Conservation (phyloP, 23 red algal genomes). For the Agarophyton chilense region DNA sequence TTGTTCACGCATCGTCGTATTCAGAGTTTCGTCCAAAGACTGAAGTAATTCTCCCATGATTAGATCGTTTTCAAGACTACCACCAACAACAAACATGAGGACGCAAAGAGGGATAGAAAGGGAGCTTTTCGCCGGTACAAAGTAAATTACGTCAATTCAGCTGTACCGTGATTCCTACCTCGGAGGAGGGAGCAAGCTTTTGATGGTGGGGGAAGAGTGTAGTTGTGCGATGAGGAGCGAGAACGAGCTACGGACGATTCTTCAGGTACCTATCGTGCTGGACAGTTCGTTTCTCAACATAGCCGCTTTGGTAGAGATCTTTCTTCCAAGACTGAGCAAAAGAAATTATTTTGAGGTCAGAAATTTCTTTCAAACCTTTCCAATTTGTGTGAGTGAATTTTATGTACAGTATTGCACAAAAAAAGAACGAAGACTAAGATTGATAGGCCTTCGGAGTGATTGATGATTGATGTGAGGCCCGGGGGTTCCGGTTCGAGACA, state of each 20-base stretch:
- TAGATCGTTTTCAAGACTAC: constrained; percentile 74
- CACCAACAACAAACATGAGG: constrained; percentile 79
- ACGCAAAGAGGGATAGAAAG: constrained; percentile 54
- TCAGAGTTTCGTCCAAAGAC: constrained; percentile 65
- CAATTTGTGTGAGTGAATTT: no score
- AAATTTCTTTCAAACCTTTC: no score
- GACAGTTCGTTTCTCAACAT: no score
- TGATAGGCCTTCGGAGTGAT: no score
- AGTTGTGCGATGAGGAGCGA: no score
- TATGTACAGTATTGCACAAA: no score
- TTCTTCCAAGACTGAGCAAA: background rate
- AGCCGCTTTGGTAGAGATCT: background rate
- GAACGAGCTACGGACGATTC: background rate
- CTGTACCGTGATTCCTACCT: no score
- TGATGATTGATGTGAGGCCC: no score
- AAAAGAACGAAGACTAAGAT: no score
- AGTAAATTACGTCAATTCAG: constrained; percentile 63
- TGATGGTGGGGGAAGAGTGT: no score
- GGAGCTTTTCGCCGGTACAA: constrained; percentile 75
- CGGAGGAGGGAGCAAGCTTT: no score
- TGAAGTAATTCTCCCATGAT: constrained; percentile 84
- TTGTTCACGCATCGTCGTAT: constrained; percentile 74
- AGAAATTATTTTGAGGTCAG: background rate
- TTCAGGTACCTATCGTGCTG: no score
- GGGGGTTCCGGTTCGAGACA: background rate